A percentile compares a stretch with the other conserved stretches of the same genome.
These are phyloP conservation scores for Eucalyptus brandiana DNA, from an alignment of 345 rosid species.

Conservation along the genomic window DNA sequence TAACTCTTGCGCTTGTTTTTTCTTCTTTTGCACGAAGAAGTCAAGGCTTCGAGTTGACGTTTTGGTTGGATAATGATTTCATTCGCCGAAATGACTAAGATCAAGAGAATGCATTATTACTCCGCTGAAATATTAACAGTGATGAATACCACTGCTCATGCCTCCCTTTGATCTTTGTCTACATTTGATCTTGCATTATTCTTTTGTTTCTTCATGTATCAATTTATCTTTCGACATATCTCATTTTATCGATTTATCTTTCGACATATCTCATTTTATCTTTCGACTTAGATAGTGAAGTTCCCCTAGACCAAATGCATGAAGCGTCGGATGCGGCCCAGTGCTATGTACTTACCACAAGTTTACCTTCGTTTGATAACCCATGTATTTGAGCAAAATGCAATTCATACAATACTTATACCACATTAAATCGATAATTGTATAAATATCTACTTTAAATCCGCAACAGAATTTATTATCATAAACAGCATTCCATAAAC, in stretches of 20 bases:
- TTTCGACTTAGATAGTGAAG: background rate
- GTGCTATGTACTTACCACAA: background rate
- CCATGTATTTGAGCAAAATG: background rate
- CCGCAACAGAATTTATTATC: background rate
- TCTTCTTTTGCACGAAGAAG: background rate
- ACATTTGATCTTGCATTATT: background rate
- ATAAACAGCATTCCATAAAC: background rate
- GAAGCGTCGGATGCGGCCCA: background rate
- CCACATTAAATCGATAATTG: too few species aligned
- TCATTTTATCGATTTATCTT: background rate
- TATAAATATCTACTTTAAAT: background rate
- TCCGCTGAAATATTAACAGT: too few species aligned
- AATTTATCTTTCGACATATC: background rate
- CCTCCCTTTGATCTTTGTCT: background rate
- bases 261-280: background rate
- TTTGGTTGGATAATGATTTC: background rate
- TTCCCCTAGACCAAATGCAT: background rate
- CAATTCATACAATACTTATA: background rate
- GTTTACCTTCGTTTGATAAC: background rate
- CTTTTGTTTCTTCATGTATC: background rate
- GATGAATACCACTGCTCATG: background rate
- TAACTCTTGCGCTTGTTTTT: background rate
- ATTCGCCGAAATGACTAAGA: background rate
- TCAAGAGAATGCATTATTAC: background rate
- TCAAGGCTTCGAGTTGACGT: background rate